Base-by-base conservation (phyloP, 2,329 filamentous ascomycete species). In the Myriosclerotinia duriaeana region DNA sequence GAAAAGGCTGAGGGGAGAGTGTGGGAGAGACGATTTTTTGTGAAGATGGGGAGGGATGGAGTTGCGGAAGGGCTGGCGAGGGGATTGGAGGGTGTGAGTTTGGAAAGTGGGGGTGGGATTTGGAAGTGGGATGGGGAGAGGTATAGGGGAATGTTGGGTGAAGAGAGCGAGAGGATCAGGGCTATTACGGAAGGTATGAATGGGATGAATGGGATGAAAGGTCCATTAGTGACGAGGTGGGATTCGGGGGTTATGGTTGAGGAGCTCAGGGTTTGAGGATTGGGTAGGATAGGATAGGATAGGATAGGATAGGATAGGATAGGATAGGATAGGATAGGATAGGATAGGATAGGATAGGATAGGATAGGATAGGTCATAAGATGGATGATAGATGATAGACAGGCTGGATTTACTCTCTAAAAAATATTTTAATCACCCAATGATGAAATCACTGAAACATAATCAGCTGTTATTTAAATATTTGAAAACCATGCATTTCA, bases 1-100 rank as follows among this genome's bases (percentile, higher is more conserved):
- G 93, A 97, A 77, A 87, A 86, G 74, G 82, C 84, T 8, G 90
- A 92, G 72, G 88, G 88, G 36, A 84, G 83, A 53, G 82, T 87
- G 53, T 98, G 94, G 92, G 85, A 92, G 73, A 85, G 93, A 53
- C 84, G 89, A 66, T 98, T 95, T 80, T 99, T 98, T 79, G 86
- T 82, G 67, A 74, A 77, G 79, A 74, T 82, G 68, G 79, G 81
- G 64, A 69, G 69, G 6, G 72, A 75, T 9, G 80, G 83, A 67
- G 75, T 78, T 67, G 78, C 78, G 3, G 77, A 77, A 44, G 77
- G 74, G 62, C 72, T 81, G 69, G 70, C 69, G 61, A 68, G 66
- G 14, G 44, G 67, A 7, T 66, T 70, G 5, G 67, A 65, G 55
- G 65, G 65, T 63, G 68, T 69, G 52, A 65, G 70, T 11, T 74